Conservation (phyloP, 179 eudicot species). For the Beta macrorhiza region DNA sequence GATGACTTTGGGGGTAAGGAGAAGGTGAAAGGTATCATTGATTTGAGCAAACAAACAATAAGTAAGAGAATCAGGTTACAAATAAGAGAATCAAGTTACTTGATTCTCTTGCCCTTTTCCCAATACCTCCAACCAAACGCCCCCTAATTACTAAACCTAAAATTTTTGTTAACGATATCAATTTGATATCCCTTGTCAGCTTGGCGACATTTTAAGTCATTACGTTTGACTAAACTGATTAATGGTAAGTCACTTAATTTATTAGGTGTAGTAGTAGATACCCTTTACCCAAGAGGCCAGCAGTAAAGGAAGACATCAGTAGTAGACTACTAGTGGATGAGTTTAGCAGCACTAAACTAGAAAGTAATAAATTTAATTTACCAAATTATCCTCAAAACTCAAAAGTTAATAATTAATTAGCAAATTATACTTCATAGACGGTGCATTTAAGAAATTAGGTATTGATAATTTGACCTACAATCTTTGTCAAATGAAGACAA, state of each 20-base stretch:
- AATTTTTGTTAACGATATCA: background rate
- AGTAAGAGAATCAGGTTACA: no score
- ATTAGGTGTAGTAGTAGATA: background rate
- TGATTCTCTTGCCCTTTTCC: no score
- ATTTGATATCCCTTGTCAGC: background rate
- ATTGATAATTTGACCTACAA: background rate
- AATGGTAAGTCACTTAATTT: background rate
- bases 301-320: background rate
- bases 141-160: no score
- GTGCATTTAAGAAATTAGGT: conserved; percentile 1
- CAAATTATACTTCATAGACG: background rate
- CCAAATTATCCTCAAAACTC: conserved; percentile 10
- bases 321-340: background rate
- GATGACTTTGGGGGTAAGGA: no score
- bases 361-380: background rate
- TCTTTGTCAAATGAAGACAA: background rate
- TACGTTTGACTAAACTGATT: background rate
- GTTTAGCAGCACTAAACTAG: background rate
- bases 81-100: no score
- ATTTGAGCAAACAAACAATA: no score
- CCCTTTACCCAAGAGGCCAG: background rate
- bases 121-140: no score
- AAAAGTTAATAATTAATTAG: background rate
- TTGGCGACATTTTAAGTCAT: no score
- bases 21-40: no score